Percentiles rank a stretch among this genome's conserved stretches.
phyloP scores from a whole-genome alignment of 768 basidiomycete genomes.

The Cyclocybe cylindracea region DNA sequence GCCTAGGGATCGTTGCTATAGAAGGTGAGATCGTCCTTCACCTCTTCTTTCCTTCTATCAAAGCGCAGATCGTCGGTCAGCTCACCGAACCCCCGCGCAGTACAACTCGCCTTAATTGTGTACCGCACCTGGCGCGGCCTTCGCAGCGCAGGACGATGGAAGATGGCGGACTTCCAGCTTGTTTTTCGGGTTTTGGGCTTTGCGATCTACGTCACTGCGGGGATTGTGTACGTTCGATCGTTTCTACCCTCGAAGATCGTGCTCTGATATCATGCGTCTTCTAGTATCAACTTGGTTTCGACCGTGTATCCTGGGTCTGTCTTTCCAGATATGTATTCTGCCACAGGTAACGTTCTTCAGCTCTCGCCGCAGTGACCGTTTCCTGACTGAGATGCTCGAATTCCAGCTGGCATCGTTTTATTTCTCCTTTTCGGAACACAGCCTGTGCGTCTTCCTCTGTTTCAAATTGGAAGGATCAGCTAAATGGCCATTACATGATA shows the following conservation, averaged over 20 bases:
- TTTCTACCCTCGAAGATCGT: background rate
- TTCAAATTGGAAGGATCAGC: background rate
- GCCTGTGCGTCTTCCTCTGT: conserved; percentile 19
- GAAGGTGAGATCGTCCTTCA: conserved; percentile 20
- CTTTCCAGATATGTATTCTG: conserved; percentile 32
- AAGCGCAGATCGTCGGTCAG: background rate
- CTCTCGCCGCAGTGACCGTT: background rate
- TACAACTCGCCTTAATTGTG: conserved; percentile 26
- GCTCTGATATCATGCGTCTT: background rate
- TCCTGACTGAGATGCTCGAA: background rate
- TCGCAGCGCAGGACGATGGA: conserved; percentile 26
- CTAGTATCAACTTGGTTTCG: conserved; percentile 29
- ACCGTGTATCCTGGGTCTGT: conserved; percentile 20
- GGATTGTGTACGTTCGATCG: conserved; percentile 27
- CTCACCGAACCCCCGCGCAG: conserved; percentile 13
- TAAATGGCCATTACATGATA: conserved; percentile 5
- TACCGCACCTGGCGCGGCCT: conserved; percentile 32
- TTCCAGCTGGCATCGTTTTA: conserved; percentile 32
- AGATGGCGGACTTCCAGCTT: conserved; percentile 25
- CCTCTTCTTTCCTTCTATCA: background rate
- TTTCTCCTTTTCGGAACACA: conserved; percentile 40
- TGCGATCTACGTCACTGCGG: conserved; percentile 31
- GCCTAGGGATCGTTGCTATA: conserved; percentile 26
- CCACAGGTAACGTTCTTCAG: conserved; percentile 25
- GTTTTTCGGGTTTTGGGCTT: conserved; percentile 34